Percentiles rank a stretch among this genome's conserved stretches.
Evolutionary conservation across 768 basidiomycete species (phyloP).

Genomic region (Mycena olivaceomarginata): DNA sequence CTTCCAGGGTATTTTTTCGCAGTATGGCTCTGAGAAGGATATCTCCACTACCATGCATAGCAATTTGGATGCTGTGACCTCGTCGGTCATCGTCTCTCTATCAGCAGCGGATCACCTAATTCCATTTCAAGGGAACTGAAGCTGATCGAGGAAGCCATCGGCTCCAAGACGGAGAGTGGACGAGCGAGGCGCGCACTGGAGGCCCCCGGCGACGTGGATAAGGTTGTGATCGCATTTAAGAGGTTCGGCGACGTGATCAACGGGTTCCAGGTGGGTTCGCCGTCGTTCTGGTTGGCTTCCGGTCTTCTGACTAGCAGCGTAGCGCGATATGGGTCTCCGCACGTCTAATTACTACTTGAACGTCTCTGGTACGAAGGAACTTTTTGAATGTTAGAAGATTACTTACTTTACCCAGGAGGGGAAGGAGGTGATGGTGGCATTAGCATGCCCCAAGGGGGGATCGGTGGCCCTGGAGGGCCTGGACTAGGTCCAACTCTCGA

Average conservation of each 20-base stretch:
- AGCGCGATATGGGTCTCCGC: neutral
- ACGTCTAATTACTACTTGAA: too few species aligned
- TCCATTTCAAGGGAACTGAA: constrained; percentile 10
- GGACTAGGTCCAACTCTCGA: constrained; percentile 1
- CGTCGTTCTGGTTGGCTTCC: neutral
- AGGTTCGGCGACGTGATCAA: neutral
- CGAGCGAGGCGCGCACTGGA: constrained; percentile 11
- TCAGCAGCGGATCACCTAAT: constrained; percentile 8
- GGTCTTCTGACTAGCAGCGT: constrained; percentile 5
- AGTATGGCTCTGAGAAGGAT: neutral
- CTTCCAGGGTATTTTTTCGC: constrained; percentile 6
- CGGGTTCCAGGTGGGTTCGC: constrained; percentile 9
- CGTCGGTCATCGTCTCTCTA: neutral
- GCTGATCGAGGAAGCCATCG: neutral
- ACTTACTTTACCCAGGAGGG: too few species aligned
- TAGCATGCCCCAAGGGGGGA: neutral
- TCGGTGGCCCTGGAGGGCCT: neutral
- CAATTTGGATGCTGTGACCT: neutral
- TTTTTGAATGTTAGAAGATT: too few species aligned
- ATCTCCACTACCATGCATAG: neutral
- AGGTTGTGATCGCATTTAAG: neutral
- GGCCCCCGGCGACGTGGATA: neutral
- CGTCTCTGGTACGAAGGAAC: too few species aligned
- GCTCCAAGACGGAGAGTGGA: neutral
- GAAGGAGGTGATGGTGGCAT: neutral